Percentiles rank a stretch among this genome's conserved stretches.
Evolutionary conservation across 352 stramenopile genomes (phyloP).

Genomic region (Paralagenidium karlingii): DNA sequence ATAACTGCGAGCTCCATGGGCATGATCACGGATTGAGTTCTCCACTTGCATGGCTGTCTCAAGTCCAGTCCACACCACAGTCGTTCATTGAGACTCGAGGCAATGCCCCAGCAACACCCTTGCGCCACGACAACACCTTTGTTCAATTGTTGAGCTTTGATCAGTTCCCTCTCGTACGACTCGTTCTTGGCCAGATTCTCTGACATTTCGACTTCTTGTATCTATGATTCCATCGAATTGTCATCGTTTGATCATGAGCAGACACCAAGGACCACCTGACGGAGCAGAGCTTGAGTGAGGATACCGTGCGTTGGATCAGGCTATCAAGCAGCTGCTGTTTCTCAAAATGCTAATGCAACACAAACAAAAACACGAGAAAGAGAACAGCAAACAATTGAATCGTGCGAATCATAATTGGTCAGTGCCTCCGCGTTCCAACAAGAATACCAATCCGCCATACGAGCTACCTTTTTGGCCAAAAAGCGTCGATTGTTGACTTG

Average conservation of each 20-base stretch:
- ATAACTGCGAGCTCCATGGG: slow-evolving; percentile 30
- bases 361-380: neutral
- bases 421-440: no score
- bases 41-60: slow-evolving; percentile 45
- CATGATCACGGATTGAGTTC: slow-evolving; percentile 52
- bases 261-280: neutral
- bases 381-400: neutral
- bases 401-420: neutral
- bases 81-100: no score
- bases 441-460: no score
- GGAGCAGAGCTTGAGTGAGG: no score
- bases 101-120: no score
- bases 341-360: slow-evolving; percentile 47
- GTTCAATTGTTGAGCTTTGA: slow-evolving; percentile 24
- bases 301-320: slow-evolving; percentile 55
- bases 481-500: slow-evolving; percentile 49
- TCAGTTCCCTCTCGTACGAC: slow-evolving; percentile 39
- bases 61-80: no score
- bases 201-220: slow-evolving; percentile 54
- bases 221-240: slow-evolving; percentile 11
- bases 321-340: slow-evolving; percentile 59
- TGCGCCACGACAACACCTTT: no score
- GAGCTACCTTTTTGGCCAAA: slow-evolving; percentile 72
- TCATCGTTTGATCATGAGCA: neutral
- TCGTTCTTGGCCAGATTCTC: slow-evolving; percentile 72